Conservation (phyloP, 2,329 filamentous ascomycete species). For the Mariannaea elegans region DNA sequence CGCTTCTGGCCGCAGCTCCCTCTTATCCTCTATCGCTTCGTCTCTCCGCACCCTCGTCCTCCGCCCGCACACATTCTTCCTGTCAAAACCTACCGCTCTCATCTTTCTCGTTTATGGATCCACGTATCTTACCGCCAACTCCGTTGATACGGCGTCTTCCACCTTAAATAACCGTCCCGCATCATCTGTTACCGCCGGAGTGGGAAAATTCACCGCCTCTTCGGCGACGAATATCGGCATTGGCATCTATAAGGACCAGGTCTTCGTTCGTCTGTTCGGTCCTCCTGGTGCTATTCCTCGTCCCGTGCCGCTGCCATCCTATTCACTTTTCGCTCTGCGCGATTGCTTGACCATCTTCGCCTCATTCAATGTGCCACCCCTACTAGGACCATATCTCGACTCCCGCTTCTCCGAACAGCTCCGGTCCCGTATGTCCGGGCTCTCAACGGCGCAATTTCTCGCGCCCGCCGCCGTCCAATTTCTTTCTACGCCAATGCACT, state of each 20-base stretch:
- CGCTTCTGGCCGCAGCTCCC: constrained; percentile 72
- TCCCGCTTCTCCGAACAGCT: constrained; percentile 62
- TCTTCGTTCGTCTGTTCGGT: constrained; percentile 85
- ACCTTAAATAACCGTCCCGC: constrained; percentile 68
- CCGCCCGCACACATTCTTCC: constrained; percentile 68
- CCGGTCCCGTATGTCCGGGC: constrained; percentile 54
- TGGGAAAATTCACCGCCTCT: constrained; percentile 82
- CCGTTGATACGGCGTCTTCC: constrained; percentile 80
- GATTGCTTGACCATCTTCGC: constrained; percentile 93
- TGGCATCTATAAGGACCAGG: constrained; percentile 89
- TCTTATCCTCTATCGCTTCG: constrained; percentile 65
- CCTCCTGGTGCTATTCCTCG: constrained; percentile 60
- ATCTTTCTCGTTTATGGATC: constrained; percentile 83
- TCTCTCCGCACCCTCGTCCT: constrained; percentile 66
- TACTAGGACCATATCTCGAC: constrained; percentile 76
- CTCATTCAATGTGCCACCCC: constrained; percentile 86
- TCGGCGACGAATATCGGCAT: constrained; percentile 84
- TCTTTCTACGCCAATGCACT: constrained; percentile 82
- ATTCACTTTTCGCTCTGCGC: constrained; percentile 80
- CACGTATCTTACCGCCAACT: constrained; percentile 90
- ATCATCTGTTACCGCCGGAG: constrained; percentile 73
- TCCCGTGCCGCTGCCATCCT: constrained; percentile 74
- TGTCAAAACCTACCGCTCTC: constrained; percentile 73
- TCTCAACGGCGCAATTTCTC: constrained; percentile 78
- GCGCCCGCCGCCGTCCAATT: constrained; percentile 84